Conservation (phyloP, 2,329 filamentous ascomycete species). For the Aspergillus nomiae region DNA sequence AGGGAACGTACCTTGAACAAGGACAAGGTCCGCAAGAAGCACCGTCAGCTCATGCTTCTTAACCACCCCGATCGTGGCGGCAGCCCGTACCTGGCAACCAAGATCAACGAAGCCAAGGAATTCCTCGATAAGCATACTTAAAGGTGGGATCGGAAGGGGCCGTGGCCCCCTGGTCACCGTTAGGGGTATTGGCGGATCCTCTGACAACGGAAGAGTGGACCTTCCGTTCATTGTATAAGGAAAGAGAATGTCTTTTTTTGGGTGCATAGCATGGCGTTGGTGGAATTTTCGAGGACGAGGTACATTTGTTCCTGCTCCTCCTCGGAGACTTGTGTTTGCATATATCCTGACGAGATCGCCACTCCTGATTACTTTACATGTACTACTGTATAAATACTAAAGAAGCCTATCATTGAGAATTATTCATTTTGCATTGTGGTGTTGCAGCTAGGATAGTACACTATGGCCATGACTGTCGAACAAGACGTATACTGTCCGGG, state of each 20-base stretch:
- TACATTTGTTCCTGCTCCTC: constrained; percentile 20
- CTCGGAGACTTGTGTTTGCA: constrained; percentile 64
- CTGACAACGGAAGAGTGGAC: not conserved
- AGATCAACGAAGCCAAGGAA: constrained; percentile 98
- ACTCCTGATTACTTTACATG: constrained; percentile 55
- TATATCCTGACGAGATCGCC: constrained; percentile 59
- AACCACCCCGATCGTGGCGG: constrained; percentile 98
- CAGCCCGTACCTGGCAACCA: constrained; percentile 93
- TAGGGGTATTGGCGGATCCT: not conserved
- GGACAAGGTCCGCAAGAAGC: constrained; percentile 92
- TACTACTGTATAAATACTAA: constrained; percentile 4
- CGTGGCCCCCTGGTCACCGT: not conserved
- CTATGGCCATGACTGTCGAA: not conserved
- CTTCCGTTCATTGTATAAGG: constrained; percentile 22
- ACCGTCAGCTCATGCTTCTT: constrained; percentile 91
- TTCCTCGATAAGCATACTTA: constrained; percentile 74
- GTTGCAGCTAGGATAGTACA: not conserved
- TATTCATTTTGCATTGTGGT: not conserved
- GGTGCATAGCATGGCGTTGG: constrained; percentile 47
- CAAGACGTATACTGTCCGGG: not conserved
- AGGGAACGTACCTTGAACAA: constrained; percentile 87
- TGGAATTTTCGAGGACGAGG: constrained; percentile 31
- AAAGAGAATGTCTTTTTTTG: constrained; percentile 30
- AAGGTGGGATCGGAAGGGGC: constrained; percentile 3
- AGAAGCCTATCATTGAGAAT: constrained; percentile 7